Evolutionary conservation across 345 rosid species (phyloP), one percentile per base, ranked within the genome.

Genomic region (Hibiscus mutabilis): DNA sequence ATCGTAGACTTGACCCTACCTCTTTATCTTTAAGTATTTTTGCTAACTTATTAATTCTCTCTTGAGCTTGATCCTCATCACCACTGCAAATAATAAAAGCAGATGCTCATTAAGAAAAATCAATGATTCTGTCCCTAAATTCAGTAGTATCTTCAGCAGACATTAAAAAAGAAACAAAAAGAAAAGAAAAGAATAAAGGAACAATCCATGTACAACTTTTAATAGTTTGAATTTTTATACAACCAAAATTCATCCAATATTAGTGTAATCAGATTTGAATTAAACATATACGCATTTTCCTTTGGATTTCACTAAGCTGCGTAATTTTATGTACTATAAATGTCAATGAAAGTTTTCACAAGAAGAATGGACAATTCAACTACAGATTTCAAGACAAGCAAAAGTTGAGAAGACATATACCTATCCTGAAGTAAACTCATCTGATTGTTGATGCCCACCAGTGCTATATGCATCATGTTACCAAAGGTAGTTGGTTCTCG

Each of bases 21-120:
- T 89, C 92, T 81, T 85, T 82, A 76, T 84, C 98, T 83, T 86
- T 96, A 33, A 96, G 96, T 80, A 92, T 90, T 89, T 96, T 92
- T 61, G 98, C 99, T 73, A 96, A 79, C 82, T 89, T 96, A 78
- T 87, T 57, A 58, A 92, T 78, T 82, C 99, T 90, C 82, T 96
- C 98, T 82, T 91, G 99, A 75, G 99, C 99, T 86, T 96, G 99
- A 84, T 96, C 98, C 83, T 92, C 99, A 74, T 96, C 98, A 18
- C 98, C 99, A 82, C 99, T 96, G 91, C 73, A 86, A 83, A 75
- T 27, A 60, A 33, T 66, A 75, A 62, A 65, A 6, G 19, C 22
- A 65, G 69, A 22, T 44, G 53, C 18, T 42, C 33, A 22, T 65
- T 65, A 65, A 44, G 69, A 65, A 65, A 42, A 65, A 65, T 13